A percentile compares a stretch with the other conserved stretches of the same genome.
Evolutionary conservation across 2,329 filamentous ascomycete species (phyloP).

Genomic region (Ascomycota sp.): DNA sequence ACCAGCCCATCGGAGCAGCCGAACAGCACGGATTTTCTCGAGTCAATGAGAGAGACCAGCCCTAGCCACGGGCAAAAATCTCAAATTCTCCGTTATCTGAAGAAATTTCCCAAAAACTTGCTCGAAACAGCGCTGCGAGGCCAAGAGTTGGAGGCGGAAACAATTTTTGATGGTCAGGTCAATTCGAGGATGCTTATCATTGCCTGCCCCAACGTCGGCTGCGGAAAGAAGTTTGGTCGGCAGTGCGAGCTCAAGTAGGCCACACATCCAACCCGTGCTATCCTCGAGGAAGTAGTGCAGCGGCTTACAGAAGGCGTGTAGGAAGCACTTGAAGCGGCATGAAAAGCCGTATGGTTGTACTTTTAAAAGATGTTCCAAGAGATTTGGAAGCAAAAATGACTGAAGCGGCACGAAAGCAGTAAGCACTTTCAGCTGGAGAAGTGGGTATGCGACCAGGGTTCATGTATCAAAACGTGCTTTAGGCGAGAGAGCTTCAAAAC

Average conservation of each 20-base stretch:
- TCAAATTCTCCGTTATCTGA: constrained; percentile 6
- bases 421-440: constrained; percentile 54
- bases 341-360: constrained; percentile 68
- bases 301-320: constrained; percentile 12
- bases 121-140: constrained; percentile 12
- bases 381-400: constrained; percentile 82
- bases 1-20: no score
- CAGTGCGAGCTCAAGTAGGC: constrained; percentile 37
- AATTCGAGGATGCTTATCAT: no score
- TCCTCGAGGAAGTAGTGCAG: not conserved
- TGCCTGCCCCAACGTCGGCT: constrained; percentile 18
- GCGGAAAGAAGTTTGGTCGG: constrained; percentile 25
- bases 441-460: constrained; percentile 44
- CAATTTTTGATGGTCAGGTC: constrained; percentile 3
- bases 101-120: constrained; percentile 11
- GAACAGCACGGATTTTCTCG: no score
- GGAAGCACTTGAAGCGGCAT: constrained; percentile 73
- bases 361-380: constrained; percentile 44
- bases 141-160: constrained; percentile 2
- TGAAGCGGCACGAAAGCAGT: constrained; percentile 77
- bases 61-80: no score
- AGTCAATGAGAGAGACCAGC: not conserved
- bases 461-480: constrained; percentile 39
- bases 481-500: constrained; percentile 35
- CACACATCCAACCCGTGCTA: not conserved